Base-by-base conservation (phyloP, 805 yeast genomes). In the Yarrowia yakushimensis region DNA sequence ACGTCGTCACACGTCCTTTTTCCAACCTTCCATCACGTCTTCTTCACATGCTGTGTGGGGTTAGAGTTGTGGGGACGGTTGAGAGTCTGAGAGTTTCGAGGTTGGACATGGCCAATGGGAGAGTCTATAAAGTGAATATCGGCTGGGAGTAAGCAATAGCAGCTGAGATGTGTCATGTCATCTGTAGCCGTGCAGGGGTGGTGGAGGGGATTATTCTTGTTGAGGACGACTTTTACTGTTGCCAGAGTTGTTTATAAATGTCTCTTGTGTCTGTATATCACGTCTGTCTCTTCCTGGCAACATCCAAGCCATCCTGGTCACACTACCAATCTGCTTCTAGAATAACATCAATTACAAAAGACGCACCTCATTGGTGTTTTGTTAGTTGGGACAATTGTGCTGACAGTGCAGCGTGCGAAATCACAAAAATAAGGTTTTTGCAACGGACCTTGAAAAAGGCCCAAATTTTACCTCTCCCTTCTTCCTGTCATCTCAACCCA, bases 11-110 rank as follows among this genome's bases (percentile, higher is more conserved):
- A n/a, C n/a, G n/a, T n/a, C n/a, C n/a, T n/a, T n/a, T n/a, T n/a
- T n/a, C n/a, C n/a, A n/a, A n/a, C n/a, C 27, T 25, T 8, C 17
- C 31, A 30, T 30, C 31, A 30, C 12, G 12, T 13, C 11, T 8
- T 43, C 36, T 13, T 45, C 52, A 45, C 52, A 45, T 45, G 52
- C 52, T 27, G n/a, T 45, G 52, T 45, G 52, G 52, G 52, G 52
- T 30, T 45, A 45, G 52, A 45, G 52, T 45, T 45, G 52, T 45
- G 52, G 52, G 52, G 52, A 15, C 11, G 13, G 45, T 39, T 39
- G 27, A 12, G 34, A 2, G 3, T 12, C 3, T 9, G 8, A 12
- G 11, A 12, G 11, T 30, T n/a, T 17, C 11, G 45, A 9, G n/a
- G 17, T 42, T 11, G 45, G 13, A 7, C 2, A 28, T 37, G 50